Evolutionary conservation across 108 stramenopile species (phyloP).

Genomic region (Nitzschia inconspicua): DNA sequence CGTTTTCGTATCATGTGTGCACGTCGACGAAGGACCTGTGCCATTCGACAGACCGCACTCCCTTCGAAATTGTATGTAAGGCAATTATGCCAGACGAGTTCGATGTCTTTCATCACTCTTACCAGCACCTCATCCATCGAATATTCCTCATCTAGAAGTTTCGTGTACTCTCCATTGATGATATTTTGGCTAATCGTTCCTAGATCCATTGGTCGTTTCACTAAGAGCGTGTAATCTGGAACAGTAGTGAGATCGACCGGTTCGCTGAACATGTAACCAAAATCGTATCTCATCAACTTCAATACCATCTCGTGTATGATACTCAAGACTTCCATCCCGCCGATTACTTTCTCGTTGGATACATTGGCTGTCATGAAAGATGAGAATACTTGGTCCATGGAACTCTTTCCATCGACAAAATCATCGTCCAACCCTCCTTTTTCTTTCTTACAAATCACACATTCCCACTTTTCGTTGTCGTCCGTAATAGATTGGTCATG

Average conservation of each 20-base stretch:
- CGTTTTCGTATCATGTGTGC: constrained; percentile 31
- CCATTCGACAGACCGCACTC: constrained; percentile 63
- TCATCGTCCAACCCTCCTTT: constrained; percentile 16
- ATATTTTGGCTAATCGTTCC: constrained; percentile 57
- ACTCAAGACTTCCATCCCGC: constrained; percentile 20
- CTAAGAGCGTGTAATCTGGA: constrained; percentile 43
- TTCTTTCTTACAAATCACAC: constrained; percentile 44
- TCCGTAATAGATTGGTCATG: neutral
- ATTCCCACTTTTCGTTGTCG: constrained; percentile 34
- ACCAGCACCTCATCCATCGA: constrained; percentile 38
- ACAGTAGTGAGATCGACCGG: constrained; percentile 56
- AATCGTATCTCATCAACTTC: constrained; percentile 57
- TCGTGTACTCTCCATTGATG: constrained; percentile 41
- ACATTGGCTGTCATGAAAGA: constrained; percentile 4
- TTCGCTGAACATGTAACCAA: constrained; percentile 55
- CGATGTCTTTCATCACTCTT: constrained; percentile 53
- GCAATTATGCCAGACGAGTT: constrained; percentile 82
- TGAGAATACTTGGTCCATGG: neutral
- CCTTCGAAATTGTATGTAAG: constrained; percentile 61
- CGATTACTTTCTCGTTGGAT: neutral
- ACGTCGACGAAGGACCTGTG: constrained; percentile 51
- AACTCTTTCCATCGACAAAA: constrained; percentile 23
- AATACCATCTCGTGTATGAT: constrained; percentile 49
- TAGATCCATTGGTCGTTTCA: constrained; percentile 75
- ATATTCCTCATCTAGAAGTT: constrained; percentile 7